Evolutionary conservation across 768 basidiomycete species (phyloP).

Genomic region (Austroboletus festivus): DNA sequence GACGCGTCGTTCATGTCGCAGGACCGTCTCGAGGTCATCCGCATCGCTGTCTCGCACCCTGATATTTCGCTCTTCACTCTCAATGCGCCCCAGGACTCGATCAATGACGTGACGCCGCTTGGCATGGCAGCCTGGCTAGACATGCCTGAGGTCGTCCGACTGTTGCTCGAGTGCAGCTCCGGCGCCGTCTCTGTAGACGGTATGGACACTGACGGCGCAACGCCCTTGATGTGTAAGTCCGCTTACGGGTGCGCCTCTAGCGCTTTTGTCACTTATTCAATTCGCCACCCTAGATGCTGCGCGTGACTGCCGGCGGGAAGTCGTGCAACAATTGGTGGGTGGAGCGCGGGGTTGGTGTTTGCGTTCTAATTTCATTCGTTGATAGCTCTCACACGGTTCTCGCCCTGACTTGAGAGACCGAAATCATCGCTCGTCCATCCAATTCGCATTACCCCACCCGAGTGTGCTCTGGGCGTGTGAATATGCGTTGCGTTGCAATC

Average conservation of each 20-base stretch:
- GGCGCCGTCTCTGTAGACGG: conserved; percentile 69
- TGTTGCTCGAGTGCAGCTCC: conserved; percentile 60
- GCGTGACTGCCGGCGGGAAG: conserved; percentile 65
- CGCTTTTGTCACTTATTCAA: not conserved
- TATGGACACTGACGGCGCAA: conserved; percentile 71
- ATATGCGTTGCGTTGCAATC: conserved; percentile 54
- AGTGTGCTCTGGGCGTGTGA: conserved; percentile 71
- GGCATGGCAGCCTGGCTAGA: conserved; percentile 80
- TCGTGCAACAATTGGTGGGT: conserved; percentile 65
- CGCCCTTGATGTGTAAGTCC: conserved; percentile 78
- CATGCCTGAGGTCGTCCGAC: conserved; percentile 52
- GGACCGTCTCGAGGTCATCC: conserved; percentile 56
- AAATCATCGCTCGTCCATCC: conserved; percentile 68
- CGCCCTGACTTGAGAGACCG: conserved; percentile 71
- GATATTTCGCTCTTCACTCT: conserved; percentile 65
- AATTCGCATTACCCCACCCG: conserved; percentile 63
- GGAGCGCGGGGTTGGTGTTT: conserved; percentile 1
- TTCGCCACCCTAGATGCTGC: conserved; percentile 57
- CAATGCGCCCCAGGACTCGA: conserved; percentile 67
- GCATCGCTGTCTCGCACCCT: conserved; percentile 50
- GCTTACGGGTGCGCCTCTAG: too few relatives aligned
- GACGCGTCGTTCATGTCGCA: conserved; percentile 65
- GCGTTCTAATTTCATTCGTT: conserved; percentile 6
- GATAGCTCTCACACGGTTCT: conserved; percentile 58
- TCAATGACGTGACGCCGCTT: conserved; percentile 73